Conservation (phyloP, 1,284 basidiomycete species). For the Malassezia nana region DNA sequence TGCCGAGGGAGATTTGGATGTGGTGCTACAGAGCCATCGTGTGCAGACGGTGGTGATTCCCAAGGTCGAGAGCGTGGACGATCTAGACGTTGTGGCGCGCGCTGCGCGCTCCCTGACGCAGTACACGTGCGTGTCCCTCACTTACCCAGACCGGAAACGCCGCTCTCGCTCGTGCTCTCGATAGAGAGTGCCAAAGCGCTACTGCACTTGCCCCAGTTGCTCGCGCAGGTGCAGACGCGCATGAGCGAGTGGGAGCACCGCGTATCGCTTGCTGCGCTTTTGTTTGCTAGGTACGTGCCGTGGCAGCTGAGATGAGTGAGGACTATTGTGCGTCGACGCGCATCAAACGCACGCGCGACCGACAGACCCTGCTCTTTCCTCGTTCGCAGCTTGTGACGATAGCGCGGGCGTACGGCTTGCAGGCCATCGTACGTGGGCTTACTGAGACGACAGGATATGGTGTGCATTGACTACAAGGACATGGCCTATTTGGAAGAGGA, state of each 20-base stretch:
- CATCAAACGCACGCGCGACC: slow-evolving; percentile 65
- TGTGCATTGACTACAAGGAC: slow-evolving; percentile 82
- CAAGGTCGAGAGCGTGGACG: slow-evolving; percentile 38
- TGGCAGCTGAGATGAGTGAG: slow-evolving; percentile 19
- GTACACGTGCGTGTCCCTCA: slow-evolving; percentile 13
- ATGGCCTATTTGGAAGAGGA: slow-evolving; percentile 62
- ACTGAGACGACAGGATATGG: slow-evolving; percentile 52
- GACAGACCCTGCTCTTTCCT: slow-evolving; percentile 69
- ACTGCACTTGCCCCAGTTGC: slow-evolving; percentile 29
- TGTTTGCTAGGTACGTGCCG: slow-evolving; percentile 31
- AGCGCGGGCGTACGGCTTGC: slow-evolving; percentile 71
- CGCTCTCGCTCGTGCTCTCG: slow-evolving; percentile 32
- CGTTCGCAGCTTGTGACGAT: slow-evolving; percentile 73
- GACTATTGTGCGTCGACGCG: slow-evolving; percentile 67
- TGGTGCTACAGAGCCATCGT: slow-evolving; percentile 25
- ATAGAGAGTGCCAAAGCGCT: slow-evolving; percentile 38
- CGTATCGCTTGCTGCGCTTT: slow-evolving; percentile 27
- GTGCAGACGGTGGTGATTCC: slow-evolving; percentile 36
- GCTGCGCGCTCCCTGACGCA: slow-evolving; percentile 18
- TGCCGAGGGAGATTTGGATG: slow-evolving; percentile 36
- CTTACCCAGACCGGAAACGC: neutral
- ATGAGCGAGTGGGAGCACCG: neutral
- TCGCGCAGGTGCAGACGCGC: slow-evolving; percentile 16
- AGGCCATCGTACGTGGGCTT: slow-evolving; percentile 59
- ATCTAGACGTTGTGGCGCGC: slow-evolving; percentile 22